Conservation (phyloP, 2,329 filamentous ascomycete species). For the Karstenula rhodostoma region DNA sequence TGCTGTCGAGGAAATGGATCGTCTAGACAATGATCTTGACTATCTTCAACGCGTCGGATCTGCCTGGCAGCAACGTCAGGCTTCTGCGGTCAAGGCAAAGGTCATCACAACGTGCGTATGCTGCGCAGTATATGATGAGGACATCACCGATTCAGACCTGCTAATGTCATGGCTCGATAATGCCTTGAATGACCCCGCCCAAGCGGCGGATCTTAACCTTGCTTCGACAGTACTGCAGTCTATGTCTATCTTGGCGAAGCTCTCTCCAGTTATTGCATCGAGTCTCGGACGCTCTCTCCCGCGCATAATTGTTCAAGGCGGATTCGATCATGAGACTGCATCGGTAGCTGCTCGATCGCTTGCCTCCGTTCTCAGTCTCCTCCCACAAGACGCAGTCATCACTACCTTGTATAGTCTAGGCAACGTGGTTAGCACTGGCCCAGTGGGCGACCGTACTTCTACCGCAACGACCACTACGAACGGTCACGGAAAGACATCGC, state of each 20-base stretch:
- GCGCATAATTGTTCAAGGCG: slow-evolving; percentile 86
- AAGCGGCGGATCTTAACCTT: slow-evolving; percentile 82
- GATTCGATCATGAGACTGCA: slow-evolving; percentile 73
- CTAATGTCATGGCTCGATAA: slow-evolving; percentile 88
- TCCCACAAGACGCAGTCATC: slow-evolving; percentile 93
- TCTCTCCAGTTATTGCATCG: slow-evolving; percentile 76
- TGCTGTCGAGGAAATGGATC: slow-evolving; percentile 81
- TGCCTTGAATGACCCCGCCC: slow-evolving; percentile 76
- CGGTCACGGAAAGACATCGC: slow-evolving; percentile 56
- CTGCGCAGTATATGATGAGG: slow-evolving; percentile 82
- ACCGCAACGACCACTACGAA: slow-evolving; percentile 59
- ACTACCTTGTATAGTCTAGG: slow-evolving; percentile 96
- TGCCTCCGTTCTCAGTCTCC: slow-evolving; percentile 78
- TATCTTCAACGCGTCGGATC: slow-evolving; percentile 83
- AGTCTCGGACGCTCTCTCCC: slow-evolving; percentile 81
- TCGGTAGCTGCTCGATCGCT: slow-evolving; percentile 83
- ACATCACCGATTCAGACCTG: slow-evolving; percentile 78
- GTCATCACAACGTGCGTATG: slow-evolving; percentile 85
- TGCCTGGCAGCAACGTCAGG: slow-evolving; percentile 83
- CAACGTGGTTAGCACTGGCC: slow-evolving; percentile 84
- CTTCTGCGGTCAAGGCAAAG: slow-evolving; percentile 84
- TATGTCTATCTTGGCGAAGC: slow-evolving; percentile 80
- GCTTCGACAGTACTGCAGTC: slow-evolving; percentile 81
- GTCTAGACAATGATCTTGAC: slow-evolving; percentile 88
- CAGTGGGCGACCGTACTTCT: slow-evolving; percentile 57